Evolutionary conservation across 257 asterid species (phyloP).

Genomic region (Solanum etuberosum): DNA sequence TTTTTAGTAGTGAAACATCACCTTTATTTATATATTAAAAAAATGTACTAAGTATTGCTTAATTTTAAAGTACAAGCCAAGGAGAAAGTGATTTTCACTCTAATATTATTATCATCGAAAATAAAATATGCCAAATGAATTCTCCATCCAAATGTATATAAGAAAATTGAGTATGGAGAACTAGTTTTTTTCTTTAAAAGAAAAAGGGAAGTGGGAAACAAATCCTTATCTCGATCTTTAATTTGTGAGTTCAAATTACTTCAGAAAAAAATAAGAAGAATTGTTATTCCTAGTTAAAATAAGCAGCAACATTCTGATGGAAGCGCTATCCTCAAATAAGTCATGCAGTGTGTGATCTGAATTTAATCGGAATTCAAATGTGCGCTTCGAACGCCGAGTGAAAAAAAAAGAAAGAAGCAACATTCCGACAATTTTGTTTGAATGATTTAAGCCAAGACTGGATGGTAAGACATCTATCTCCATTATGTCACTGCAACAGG

Average conservation of each 20-base stretch:
- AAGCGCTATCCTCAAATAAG: too few relatives aligned
- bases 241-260: not conserved
- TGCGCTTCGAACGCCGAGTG: too few relatives aligned
- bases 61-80: not conserved
- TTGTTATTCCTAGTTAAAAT: not conserved
- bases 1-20: not conserved
- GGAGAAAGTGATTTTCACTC: not conserved
- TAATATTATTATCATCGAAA: not conserved
- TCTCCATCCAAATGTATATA: not conserved
- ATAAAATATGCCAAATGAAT: not conserved
- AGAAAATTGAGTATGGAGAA: not conserved
- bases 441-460: conserved; percentile 9
- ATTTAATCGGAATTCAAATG: too few relatives aligned
- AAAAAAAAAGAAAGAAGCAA: too few relatives aligned
- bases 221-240: not conserved
- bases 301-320: conserved; percentile 4
- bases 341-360: fast-evolving
- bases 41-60: not conserved
- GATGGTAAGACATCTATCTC: conserved; percentile 46
- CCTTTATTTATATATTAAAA: not conserved
- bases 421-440: conserved; percentile 14
- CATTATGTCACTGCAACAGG: conserved; percentile 16
- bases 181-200: not conserved
- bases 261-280: not conserved
- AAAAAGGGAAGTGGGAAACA: not conserved